Base-by-base conservation (phyloP, 2,329 filamentous ascomycete species). In the Alternaria atra region DNA sequence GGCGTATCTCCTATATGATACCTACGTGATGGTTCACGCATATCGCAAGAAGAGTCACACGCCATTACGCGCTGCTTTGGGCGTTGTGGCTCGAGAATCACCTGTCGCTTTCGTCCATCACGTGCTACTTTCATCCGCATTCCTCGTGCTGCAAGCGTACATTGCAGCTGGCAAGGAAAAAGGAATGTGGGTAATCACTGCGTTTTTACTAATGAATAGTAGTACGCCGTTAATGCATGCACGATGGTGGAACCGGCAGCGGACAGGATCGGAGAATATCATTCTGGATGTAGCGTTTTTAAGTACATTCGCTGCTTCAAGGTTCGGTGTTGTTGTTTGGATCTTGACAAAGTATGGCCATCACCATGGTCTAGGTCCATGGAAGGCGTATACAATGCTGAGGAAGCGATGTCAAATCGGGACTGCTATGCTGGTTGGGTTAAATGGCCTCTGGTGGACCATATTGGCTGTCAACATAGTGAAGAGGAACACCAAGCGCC, bases 101-200 rank as follows among this genome's bases (percentile, higher is more conserved):
- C 46, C 46, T 13, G 29, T 50, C 30, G 29, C 46, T 25, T 17
- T 50, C 29, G 46, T 15, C 3, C 46, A 50, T 25, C 46, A 50
- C 29, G 46, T 50, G 46, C 29, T 50, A n/a, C 46, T 50, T 4
- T 20, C 46, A 50, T 50, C 46, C 46, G 46, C 46, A n/a, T 50
- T 50, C 13, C 46, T 50, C n/a, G 30, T 50, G 29, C 4, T 50
- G 30, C 46, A 50, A 34, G 46, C 46, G 20, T 50, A 50, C 17
- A 50, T 34, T 35, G 46, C 46, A 32, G 46, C 29, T 6, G 46
- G 46, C 20, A 25, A 23, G 15, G 46, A 50, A 23, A 50, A 35
- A 20, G 46, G 46, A 20, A 32, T 50, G 29, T 50, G 46, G 46
- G 46, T 50, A n/a, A 50, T 34, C 13, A 50, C 46, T 3, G 46